Evolutionary conservation across 208 protist species (phyloP).

Genomic region (Crithidia thermophila): DNA sequence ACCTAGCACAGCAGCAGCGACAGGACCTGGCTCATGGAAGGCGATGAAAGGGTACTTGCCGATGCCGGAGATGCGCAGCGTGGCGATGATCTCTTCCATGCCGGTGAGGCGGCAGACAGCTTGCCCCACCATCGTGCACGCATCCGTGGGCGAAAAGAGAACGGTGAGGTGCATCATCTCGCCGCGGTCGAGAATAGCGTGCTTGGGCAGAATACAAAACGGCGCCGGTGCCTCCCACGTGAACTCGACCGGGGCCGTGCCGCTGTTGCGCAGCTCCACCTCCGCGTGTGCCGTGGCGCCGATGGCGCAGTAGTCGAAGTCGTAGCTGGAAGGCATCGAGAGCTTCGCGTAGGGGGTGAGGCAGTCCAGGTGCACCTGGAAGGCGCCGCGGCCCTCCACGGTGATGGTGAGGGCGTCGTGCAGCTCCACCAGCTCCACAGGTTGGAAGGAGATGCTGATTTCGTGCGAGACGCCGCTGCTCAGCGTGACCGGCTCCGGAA

Average conservation of each 20-base stretch:
- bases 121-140: constrained; percentile 71
- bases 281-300: constrained; percentile 47
- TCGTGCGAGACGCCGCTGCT: constrained; percentile 80
- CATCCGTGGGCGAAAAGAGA: constrained; percentile 77
- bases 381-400: constrained; percentile 77
- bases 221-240: constrained; percentile 75
- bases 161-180: constrained; percentile 53
- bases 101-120: constrained; percentile 79
- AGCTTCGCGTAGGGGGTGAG: constrained; percentile 75
- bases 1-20: too few species aligned
- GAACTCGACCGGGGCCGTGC: constrained; percentile 77
- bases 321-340: constrained; percentile 56
- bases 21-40: constrained; percentile 24
- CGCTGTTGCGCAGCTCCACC: constrained; percentile 79
- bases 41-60: constrained; percentile 92
- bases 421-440: constrained; percentile 68
- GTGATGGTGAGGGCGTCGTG: constrained; percentile 84
- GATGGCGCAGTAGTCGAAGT: constrained; percentile 91
- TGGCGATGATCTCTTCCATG: constrained; percentile 50
- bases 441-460: constrained; percentile 78
- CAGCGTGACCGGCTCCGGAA: constrained; percentile 85
- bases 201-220: constrained; percentile 70
- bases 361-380: constrained; percentile 78
- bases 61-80: constrained; percentile 82
- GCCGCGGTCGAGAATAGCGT: constrained; percentile 48